Conservation (phyloP, 2,329 filamentous ascomycete species). For the Venturia pyrina region DNA sequence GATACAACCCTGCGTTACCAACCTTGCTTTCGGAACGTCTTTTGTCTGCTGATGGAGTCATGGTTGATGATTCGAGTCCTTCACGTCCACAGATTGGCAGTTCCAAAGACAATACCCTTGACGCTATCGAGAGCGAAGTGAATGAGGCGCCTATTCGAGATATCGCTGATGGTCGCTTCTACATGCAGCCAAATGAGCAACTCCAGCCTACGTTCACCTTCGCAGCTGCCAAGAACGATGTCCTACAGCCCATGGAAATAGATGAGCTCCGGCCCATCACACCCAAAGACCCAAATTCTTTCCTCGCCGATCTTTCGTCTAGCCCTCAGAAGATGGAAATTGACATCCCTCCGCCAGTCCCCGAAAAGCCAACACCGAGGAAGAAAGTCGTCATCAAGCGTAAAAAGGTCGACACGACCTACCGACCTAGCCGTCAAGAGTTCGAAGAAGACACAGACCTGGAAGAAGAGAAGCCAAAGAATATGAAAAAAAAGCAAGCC, state of each 20-base stretch:
- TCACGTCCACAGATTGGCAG: neutral
- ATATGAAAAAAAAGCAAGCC: neutral
- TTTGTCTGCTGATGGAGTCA: constrained; percentile 14
- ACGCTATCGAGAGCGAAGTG: neutral
- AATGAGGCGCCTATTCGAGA: neutral
- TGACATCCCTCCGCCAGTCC: neutral
- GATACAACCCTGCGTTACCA: constrained; percentile 26
- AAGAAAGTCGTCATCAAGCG: constrained; percentile 1
- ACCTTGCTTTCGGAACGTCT: constrained; percentile 30
- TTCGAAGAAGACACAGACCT: neutral
- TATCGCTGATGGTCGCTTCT: neutral
- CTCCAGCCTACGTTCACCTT: neutral
- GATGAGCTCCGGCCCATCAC: neutral
- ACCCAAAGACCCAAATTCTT: neutral
- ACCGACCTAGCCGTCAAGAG: neutral
- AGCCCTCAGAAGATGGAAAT: neutral
- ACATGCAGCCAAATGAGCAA: constrained; percentile 4
- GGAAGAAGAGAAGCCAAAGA: constrained; percentile 4
- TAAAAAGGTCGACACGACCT: neutral
- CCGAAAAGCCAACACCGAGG: neutral
- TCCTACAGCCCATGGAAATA: neutral
- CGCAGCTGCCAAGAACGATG: neutral
- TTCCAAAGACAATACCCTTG: neutral
- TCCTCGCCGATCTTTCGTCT: neutral
- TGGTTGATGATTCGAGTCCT: neutral